These are phyloP conservation scores for Oemleria cerasiformis DNA, from an alignment of 306 rosid genomes.

Conservation along the genomic window DNA sequence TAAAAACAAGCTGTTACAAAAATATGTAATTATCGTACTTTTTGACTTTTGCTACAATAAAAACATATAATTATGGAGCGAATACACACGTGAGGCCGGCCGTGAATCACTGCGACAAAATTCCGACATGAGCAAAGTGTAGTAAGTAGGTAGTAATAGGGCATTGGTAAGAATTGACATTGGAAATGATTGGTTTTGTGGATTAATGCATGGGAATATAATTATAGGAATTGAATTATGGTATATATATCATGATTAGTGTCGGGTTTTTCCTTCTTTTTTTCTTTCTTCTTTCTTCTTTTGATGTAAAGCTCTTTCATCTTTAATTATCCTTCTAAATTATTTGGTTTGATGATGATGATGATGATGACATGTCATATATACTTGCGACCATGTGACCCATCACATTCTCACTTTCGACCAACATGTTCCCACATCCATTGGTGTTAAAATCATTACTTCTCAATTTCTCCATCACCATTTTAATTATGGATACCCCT, in stretches of 20 bases:
- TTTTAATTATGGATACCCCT: neutral
- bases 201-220: constrained; percentile 13
- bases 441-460: constrained; percentile 24
- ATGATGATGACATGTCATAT: neutral
- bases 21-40: neutral
- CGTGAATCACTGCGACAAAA: constrained; percentile 26
- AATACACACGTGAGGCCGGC: constrained; percentile 9
- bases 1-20: too few species aligned
- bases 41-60: neutral
- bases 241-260: constrained; percentile 2
- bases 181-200: constrained; percentile 15
- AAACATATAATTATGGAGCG: neutral
- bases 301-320: neutral
- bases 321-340: neutral
- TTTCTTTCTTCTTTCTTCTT: neutral
- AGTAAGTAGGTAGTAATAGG: neutral
- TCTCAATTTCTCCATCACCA: neutral
- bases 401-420: constrained; percentile 33
- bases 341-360: constrained; percentile 7
- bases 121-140: neutral
- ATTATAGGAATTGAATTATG: constrained; percentile 4
- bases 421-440: constrained; percentile 35
- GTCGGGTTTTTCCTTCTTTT: neutral
- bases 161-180: constrained; percentile 14
- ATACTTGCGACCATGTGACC: constrained; percentile 26